Percentiles rank a stretch among this genome's conserved stretches.
phyloP scores from a whole-genome alignment of 1,284 basidiomycete genomes.

The Blastosporella zonata region DNA sequence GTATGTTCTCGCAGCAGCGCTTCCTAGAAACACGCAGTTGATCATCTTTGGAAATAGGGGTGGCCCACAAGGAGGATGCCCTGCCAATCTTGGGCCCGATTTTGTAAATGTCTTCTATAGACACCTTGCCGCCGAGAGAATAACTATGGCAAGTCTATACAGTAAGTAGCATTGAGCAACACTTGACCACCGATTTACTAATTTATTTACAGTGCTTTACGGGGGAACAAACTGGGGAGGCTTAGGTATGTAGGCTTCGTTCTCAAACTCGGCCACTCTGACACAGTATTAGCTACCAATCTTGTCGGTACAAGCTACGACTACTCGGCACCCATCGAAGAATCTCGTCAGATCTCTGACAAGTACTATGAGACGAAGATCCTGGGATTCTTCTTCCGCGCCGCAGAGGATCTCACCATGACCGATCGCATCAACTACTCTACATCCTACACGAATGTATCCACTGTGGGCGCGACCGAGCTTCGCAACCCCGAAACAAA shows the following conservation, averaged over 20 bases:
- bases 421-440: constrained; percentile 9
- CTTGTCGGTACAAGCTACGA: constrained; percentile 11
- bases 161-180: not conserved
- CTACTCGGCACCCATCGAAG: constrained; percentile 8
- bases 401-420: constrained; percentile 11
- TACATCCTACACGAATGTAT: constrained; percentile 4
- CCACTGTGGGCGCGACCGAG: constrained; percentile 6
- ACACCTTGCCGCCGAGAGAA: constrained; percentile 8
- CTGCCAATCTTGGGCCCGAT: constrained; percentile 7
- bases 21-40: not conserved
- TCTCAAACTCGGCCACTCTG: not conserved
- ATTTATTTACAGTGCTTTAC: constrained; percentile 5
- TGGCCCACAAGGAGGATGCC: constrained; percentile 12
- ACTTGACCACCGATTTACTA: no score
- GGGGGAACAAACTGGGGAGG: constrained; percentile 13
- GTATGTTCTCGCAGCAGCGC: no score
- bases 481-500: constrained; percentile 8
- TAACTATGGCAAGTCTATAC: constrained; percentile 12
- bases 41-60: not conserved
- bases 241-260: not conserved
- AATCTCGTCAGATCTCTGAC: constrained; percentile 10
- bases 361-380: constrained; percentile 12
- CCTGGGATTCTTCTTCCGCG: constrained; percentile 9
- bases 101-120: constrained; percentile 12
- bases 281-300: constrained; percentile 2